A percentile compares a stretch with the other conserved stretches of the same genome.
Conservation (phyloP, 2,329 filamentous ascomycete species). For the Didymella pinodella region DNA sequence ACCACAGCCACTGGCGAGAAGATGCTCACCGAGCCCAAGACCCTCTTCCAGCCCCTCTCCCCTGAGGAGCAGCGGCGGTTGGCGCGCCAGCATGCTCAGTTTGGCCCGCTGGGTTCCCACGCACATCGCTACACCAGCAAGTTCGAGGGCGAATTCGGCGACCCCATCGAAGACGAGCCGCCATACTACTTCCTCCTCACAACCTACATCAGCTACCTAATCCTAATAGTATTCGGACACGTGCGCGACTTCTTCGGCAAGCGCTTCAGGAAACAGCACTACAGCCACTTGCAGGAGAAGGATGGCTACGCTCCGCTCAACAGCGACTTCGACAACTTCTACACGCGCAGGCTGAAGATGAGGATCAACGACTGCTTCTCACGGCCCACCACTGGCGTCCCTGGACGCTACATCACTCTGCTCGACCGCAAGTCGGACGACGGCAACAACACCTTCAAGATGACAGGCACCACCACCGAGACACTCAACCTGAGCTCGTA, state of each 20-base stretch:
- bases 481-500: slow-evolving; percentile 99
- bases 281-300: slow-evolving; percentile 79
- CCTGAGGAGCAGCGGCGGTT: slow-evolving; percentile 80
- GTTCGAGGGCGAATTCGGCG: slow-evolving; percentile 81
- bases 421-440: slow-evolving; percentile 91
- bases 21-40: slow-evolving; percentile 76
- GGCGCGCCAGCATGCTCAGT: slow-evolving; percentile 84
- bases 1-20: slow-evolving; percentile 84
- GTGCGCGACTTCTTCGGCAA: slow-evolving; percentile 98
- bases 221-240: slow-evolving; percentile 94
- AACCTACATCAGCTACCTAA: slow-evolving; percentile 97
- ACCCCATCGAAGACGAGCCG: slow-evolving; percentile 91
- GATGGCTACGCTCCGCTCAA: slow-evolving; percentile 96
- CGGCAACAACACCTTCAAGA: slow-evolving; percentile 88
- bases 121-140: slow-evolving; percentile 89
- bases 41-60: slow-evolving; percentile 86
- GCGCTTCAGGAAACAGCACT: slow-evolving; percentile 86
- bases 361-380: slow-evolving; percentile 97
- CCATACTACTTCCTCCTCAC: slow-evolving; percentile 97
- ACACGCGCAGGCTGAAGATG: slow-evolving; percentile 89
- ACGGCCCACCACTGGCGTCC: slow-evolving; percentile 89
- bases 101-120: slow-evolving; percentile 81
- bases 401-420: slow-evolving; percentile 90
- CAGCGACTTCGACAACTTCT: slow-evolving; percentile 99
- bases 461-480: slow-evolving; percentile 89